These are phyloP conservation scores for Penicillium maclennaniae DNA, from an alignment of 495 filamentous ascomycete species.

Conservation along the genomic window DNA sequence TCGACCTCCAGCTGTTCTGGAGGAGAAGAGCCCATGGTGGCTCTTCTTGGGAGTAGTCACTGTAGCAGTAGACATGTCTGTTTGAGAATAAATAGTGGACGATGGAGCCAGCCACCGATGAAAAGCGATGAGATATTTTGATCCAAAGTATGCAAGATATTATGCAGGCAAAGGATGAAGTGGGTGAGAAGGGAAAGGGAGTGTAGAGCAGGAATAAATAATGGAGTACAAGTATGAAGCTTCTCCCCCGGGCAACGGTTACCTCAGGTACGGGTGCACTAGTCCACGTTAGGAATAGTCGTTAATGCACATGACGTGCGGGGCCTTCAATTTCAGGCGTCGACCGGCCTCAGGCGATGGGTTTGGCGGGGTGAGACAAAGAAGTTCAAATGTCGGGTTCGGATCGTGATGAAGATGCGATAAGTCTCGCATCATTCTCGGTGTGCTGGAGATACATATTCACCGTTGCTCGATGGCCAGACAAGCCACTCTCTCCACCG, in stretches of 20 bases:
- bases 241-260: conserved; percentile 41
- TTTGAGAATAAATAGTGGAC: conserved; percentile 10
- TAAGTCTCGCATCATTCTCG: not conserved
- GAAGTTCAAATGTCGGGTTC: not conserved
- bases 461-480: conserved; percentile 16
- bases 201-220: conserved; percentile 38
- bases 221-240: conserved; percentile 28
- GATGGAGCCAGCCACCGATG: conserved; percentile 14
- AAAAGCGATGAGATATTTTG: conserved; percentile 19
- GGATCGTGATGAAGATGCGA: not conserved
- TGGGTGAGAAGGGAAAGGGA: conserved; percentile 18
- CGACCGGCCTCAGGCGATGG: conserved; percentile 2
- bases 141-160: conserved; percentile 22
- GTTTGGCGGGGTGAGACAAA: not conserved
- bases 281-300: conserved; percentile 17
- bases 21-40: conserved; percentile 87
- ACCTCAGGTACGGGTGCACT: conserved; percentile 36
- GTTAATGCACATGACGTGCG: conserved; percentile 28
- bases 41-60: conserved; percentile 92
- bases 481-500: conserved; percentile 11
- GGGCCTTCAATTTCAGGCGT: conserved; percentile 21
- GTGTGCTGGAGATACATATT: conserved; percentile 2
- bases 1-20: conserved; percentile 87
- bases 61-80: conserved; percentile 78
- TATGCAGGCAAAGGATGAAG: conserved; percentile 29